These are phyloP conservation scores for Pichia sp. DNA, from an alignment of 1,139 yeast genomes.

Conservation along the genomic window DNA sequence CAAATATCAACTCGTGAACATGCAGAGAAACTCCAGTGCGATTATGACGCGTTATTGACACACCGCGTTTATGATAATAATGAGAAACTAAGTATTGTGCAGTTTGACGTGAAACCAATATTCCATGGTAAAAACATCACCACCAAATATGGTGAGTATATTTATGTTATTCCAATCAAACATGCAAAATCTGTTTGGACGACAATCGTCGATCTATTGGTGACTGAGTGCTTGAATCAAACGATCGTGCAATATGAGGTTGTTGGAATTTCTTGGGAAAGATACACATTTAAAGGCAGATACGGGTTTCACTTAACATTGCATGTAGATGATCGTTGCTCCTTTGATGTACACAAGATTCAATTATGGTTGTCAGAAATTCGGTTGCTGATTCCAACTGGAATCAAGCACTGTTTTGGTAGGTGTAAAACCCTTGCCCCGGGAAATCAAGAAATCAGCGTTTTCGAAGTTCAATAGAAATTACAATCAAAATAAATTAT, in stretches of 20 bases:
- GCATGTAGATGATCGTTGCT: constrained; percentile 4
- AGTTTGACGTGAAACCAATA: constrained; percentile 2
- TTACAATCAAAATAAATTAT: too few relatives aligned
- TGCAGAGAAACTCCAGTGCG: neutral
- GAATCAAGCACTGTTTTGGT: constrained; percentile 2
- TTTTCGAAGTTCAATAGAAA: neutral
- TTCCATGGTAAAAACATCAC: constrained; percentile 5
- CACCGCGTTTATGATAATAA: constrained; percentile 1
- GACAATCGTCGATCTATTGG: constrained; percentile 1
- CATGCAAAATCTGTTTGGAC: constrained; percentile 3
- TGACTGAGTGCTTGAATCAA: constrained; percentile 1
- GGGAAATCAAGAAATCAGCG: neutral
- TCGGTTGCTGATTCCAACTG: constrained; percentile 1
- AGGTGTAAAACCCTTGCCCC: constrained; percentile 6
- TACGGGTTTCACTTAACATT: constrained; percentile 7
- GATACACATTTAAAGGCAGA: neutral
- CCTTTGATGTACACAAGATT: neutral
- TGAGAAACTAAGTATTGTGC: constrained; percentile 1
- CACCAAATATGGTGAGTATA: constrained; percentile 7
- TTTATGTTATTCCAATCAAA: constrained; percentile 4
- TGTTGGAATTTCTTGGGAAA: constrained; percentile 7
- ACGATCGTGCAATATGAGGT: neutral
- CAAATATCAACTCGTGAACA: too few relatives aligned
- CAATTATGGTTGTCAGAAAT: constrained; percentile 4
- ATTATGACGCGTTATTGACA: neutral